Percentiles rank a stretch among this genome's conserved stretches.
Evolutionary conservation across 2,329 filamentous ascomycete genomes (phyloP).

Genomic region (Aureobasidium namibiae): DNA sequence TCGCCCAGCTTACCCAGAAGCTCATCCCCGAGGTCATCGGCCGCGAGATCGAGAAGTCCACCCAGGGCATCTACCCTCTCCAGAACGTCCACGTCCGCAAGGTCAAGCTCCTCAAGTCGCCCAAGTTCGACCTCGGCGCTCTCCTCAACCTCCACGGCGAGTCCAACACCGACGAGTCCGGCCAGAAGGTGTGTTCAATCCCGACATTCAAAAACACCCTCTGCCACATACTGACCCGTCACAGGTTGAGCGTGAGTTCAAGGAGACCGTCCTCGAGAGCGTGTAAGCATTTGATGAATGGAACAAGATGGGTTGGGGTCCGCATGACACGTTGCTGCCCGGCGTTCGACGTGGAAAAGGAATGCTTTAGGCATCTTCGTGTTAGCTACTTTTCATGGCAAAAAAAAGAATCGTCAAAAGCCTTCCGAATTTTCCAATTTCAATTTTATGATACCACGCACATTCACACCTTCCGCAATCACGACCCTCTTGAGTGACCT

Average conservation of each 20-base stretch:
- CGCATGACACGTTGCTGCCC: conserved; percentile 14
- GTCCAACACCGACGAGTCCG: conserved; percentile 89
- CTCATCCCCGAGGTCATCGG: conserved; percentile 99
- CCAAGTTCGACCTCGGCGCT: conserved; percentile 97
- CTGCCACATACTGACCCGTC: not conserved
- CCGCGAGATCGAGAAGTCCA: conserved; percentile 98
- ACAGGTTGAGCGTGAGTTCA: conserved; percentile 81
- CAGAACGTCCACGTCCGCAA: conserved; percentile 99
- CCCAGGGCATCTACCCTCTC: conserved; percentile 98
- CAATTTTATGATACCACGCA: conserved; percentile 10
- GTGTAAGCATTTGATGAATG: conserved; percentile 55
- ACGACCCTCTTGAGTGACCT: not conserved
- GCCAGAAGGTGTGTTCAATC: conserved; percentile 67
- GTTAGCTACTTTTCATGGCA: conserved; percentile 17
- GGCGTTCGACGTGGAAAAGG: conserved; percentile 16
- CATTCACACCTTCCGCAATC: not conserved
- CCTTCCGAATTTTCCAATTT: conserved; percentile 12
- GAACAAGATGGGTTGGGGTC: conserved; percentile 13
- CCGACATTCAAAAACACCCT: not conserved
- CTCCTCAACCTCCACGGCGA: conserved; percentile 96
- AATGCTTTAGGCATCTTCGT: conserved; percentile 16
- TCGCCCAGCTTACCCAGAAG: conserved; percentile 95
- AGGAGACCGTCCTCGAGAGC: conserved; percentile 89
- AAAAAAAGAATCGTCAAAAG: conserved; percentile 16
- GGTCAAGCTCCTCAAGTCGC: conserved; percentile 97